Evolutionary conservation across 2,329 filamentous ascomycete species (phyloP).

Genomic region (Neurospora crassa): DNA sequence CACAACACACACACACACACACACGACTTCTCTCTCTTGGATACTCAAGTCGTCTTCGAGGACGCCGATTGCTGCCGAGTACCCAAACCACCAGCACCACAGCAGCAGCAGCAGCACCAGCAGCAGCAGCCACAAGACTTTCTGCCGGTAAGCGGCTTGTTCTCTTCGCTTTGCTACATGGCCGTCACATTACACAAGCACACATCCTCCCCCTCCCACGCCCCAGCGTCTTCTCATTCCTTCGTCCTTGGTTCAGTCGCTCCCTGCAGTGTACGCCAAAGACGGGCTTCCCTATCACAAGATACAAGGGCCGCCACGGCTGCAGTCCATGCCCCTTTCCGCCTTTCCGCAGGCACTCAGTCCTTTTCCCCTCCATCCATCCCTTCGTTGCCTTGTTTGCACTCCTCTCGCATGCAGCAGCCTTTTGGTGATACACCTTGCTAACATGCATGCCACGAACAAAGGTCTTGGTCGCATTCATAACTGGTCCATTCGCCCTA

Average conservation of each 20-base stretch:
- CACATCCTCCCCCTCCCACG: neutral
- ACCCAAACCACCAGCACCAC: neutral
- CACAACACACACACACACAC: neutral
- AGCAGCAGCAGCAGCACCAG: neutral
- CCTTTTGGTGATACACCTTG: neutral
- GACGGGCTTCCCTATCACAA: neutral
- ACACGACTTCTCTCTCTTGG: neutral
- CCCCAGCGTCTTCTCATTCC: constrained; percentile 3
- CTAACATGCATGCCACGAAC: neutral
- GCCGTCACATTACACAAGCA: constrained; percentile 8
- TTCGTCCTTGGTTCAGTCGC: constrained; percentile 5
- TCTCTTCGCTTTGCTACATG: constrained; percentile 7
- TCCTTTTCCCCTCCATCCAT: neutral
- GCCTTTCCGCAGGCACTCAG: constrained; percentile 12
- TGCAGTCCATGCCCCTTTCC: constrained; percentile 18
- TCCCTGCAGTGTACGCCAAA: neutral
- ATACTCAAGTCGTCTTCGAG: constrained; percentile 2
- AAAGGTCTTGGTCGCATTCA: neutral
- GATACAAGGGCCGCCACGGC: constrained; percentile 8
- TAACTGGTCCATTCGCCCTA: neutral
- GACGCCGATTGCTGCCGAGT: constrained; percentile 6
- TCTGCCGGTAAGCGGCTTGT: constrained; percentile 7
- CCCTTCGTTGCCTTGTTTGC: constrained; percentile 1
- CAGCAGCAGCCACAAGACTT: constrained; percentile 1
- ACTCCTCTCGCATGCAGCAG: neutral